phyloP scores from a whole-genome alignment of 352 stramenopile genomes.

The Pythium brachiatum region DNA sequence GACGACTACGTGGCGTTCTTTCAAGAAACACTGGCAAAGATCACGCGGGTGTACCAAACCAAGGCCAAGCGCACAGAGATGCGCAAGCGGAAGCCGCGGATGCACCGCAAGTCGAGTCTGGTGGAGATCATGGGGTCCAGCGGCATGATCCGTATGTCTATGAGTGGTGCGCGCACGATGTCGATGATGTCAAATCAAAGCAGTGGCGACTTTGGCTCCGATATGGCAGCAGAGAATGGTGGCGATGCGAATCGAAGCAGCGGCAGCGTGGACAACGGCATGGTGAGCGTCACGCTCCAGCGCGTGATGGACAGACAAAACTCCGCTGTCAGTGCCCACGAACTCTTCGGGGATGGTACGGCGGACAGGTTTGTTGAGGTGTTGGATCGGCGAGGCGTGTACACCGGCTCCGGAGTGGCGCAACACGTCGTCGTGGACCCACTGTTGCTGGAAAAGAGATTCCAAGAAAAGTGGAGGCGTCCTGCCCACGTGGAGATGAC shows the following conservation, averaged over 20 bases:
- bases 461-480: conserved; percentile 57
- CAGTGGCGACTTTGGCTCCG: neutral
- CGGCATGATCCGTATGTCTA: neutral
- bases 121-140: conserved; percentile 19
- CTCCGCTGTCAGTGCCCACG: neutral
- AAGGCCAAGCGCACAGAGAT: conserved; percentile 31
- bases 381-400: conserved; percentile 33
- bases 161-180: conserved; percentile 8
- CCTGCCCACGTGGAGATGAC: conserved; percentile 10
- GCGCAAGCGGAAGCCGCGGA: conserved; percentile 26
- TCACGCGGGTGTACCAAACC: conserved; percentile 43
- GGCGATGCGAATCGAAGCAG: neutral
- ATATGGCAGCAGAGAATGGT: neutral
- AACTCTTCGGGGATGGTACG: conserved; percentile 20
- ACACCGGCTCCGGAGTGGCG: conserved; percentile 27
- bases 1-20: conserved; percentile 78
- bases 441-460: conserved; percentile 47
- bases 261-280: neutral
- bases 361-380: conserved; percentile 57
- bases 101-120: conserved; percentile 29
- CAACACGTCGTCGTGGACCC: conserved; percentile 58
- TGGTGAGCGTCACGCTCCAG: conserved; percentile 23
- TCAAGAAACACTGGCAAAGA: conserved; percentile 61
- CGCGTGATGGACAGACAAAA: conserved; percentile 9
- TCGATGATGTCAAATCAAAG: neutral